Evolutionary conservation across 202 grass and related monocot genomes (phyloP).

Genomic region (Carex arenaria): DNA sequence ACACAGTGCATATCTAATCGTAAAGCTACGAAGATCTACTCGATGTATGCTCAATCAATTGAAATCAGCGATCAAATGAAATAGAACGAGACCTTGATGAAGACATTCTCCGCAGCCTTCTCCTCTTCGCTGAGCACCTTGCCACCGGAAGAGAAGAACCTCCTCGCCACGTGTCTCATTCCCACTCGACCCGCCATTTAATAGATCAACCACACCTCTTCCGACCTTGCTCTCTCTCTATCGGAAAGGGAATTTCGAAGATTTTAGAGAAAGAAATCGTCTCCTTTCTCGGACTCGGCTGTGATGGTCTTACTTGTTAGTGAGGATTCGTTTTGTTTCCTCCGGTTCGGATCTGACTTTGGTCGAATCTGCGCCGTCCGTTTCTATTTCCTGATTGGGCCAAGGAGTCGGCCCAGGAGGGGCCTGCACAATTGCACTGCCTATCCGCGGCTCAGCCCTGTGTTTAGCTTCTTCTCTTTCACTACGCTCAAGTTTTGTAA

Average conservation of each 20-base stretch:
- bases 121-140: constrained; percentile 95
- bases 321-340: too few relatives aligned
- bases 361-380: too few relatives aligned
- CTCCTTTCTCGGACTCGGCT: not conserved
- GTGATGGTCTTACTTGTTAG: not conserved
- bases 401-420: too few relatives aligned
- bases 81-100: constrained; percentile 66
- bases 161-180: constrained; percentile 46
- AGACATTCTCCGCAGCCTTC: constrained; percentile 87
- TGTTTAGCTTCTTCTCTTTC: too few relatives aligned
- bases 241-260: not conserved
- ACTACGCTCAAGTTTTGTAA: too few relatives aligned
- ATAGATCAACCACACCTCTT: not conserved
- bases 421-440: too few relatives aligned
- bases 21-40: not conserved
- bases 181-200: constrained; percentile 36
- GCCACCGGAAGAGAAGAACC: constrained; percentile 61
- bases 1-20: not conserved
- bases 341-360: too few relatives aligned
- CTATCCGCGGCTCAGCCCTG: too few relatives aligned
- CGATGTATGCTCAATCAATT: not conserved
- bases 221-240: constrained; percentile 13
- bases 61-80: constrained; percentile 7
- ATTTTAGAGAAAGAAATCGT: not conserved
- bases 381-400: too few relatives aligned